These are phyloP conservation scores for Phanerodontia chrysosporium DNA, from an alignment of 768 basidiomycete genomes.

Conservation along the genomic window DNA sequence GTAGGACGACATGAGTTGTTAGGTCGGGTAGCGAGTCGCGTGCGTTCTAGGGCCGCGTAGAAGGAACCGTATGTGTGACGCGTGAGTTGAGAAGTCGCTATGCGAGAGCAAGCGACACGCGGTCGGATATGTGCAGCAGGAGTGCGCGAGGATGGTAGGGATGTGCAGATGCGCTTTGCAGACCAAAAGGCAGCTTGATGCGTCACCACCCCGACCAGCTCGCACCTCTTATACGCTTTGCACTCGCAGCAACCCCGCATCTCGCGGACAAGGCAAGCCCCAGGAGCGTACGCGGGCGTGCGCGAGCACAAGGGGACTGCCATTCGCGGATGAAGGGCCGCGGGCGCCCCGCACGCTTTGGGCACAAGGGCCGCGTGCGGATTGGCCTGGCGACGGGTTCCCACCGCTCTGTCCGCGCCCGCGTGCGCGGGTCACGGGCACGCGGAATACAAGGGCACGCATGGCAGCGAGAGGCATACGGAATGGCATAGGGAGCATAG, in stretches of 20 bases:
- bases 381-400: background rate
- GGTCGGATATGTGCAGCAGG: too few species aligned
- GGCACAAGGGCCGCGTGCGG: conserved; percentile 4
- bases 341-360: background rate
- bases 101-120: too few species aligned
- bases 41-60: background rate
- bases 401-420: background rate
- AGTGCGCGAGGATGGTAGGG: conserved; percentile 2
- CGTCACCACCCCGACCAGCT: background rate
- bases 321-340: conserved; percentile 15
- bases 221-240: background rate
- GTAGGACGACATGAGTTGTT: conserved; percentile 17
- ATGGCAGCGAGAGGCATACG: background rate
- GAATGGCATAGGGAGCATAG: background rate
- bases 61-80: too few species aligned
- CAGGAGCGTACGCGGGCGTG: too few species aligned
- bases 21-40: background rate
- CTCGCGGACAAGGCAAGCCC: too few species aligned
- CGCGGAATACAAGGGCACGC: background rate
- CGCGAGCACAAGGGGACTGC: conserved; percentile 14
- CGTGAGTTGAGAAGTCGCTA: too few species aligned
- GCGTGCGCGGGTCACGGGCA: background rate
- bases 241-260: too few species aligned
- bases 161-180: background rate
- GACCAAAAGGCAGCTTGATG: conserved; percentile 8